Conservation (phyloP, 2,329 filamentous ascomycete genomes). For the Aspergillus thermomutatus region DNA sequence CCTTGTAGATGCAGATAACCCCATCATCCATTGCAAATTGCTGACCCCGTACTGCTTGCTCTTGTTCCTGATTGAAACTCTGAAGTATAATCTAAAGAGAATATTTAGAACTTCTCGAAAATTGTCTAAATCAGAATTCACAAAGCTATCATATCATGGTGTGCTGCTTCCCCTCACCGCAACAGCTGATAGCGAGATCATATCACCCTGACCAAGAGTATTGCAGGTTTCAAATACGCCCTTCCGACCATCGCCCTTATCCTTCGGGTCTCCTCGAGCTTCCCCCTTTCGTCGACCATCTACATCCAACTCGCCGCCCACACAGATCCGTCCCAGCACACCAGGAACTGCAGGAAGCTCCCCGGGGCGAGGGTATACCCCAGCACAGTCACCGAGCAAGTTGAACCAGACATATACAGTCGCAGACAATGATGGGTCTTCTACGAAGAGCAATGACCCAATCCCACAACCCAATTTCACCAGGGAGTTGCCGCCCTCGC, state of each 20-base stretch:
- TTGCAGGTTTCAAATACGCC: slow-evolving; percentile 50
- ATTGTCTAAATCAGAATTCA: background rate
- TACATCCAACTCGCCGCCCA: slow-evolving; percentile 59
- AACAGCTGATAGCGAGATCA: background rate
- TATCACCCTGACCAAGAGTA: background rate
- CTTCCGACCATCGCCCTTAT: slow-evolving; percentile 69
- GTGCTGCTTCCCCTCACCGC: background rate
- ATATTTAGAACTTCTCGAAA: background rate
- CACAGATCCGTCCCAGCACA: slow-evolving; percentile 47
- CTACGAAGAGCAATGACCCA: slow-evolving; percentile 25
- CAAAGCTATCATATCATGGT: slow-evolving; percentile 18
- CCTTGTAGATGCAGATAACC: background rate
- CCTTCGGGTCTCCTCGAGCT: slow-evolving; percentile 66
- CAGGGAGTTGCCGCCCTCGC: slow-evolving; percentile 38
- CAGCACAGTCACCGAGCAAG: slow-evolving; percentile 46
- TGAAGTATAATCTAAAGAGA: background rate
- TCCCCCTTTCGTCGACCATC: slow-evolving; percentile 68
- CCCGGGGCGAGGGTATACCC: slow-evolving; percentile 39
- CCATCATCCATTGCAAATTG: background rate
- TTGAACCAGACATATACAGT: slow-evolving; percentile 45
- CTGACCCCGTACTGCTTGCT: background rate
- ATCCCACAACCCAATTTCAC: slow-evolving; percentile 34
- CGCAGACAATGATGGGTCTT: slow-evolving; percentile 37
- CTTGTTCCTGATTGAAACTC: background rate
- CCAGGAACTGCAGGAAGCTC: slow-evolving; percentile 51